Evolutionary conservation across 2,329 filamentous ascomycete species (phyloP).

Genomic region (Monosporascus sp.): DNA sequence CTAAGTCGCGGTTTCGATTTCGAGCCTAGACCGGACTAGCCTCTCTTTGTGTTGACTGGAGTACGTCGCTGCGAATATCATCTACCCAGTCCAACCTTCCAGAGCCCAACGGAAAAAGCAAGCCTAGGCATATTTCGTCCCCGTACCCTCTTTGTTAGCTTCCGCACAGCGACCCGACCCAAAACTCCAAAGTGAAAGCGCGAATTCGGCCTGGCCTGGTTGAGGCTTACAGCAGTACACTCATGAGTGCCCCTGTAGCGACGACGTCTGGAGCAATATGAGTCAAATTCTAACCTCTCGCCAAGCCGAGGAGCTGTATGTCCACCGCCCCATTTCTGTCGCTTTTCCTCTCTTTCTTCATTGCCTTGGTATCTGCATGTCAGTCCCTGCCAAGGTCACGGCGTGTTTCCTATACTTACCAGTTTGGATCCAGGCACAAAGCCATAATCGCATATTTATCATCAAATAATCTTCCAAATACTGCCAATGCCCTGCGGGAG

Average conservation of each 20-base stretch:
- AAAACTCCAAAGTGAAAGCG: no score
- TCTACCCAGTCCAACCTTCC: no score
- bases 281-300: constrained; percentile 26
- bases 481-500: constrained; percentile 66
- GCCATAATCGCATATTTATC: constrained; percentile 86
- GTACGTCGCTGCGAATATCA: no score
- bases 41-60: neutral
- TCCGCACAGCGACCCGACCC: no score
- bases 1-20: neutral
- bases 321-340: neutral
- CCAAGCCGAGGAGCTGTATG: constrained; percentile 29
- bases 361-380: no score
- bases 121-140: no score
- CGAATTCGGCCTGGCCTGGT: neutral
- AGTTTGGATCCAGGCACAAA: constrained; percentile 55
- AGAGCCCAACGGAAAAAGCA: no score
- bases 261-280: constrained; percentile 14
- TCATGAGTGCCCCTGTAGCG: constrained; percentile 3
- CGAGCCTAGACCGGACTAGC: neutral
- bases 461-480: constrained; percentile 65
- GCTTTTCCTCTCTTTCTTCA: neutral
- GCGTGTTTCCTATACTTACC: neutral
- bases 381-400: no score
- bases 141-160: no score
- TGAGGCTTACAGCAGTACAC: neutral